phyloP scores from a whole-genome alignment of 495 filamentous ascomycete species.

The Parmelia sp. region DNA sequence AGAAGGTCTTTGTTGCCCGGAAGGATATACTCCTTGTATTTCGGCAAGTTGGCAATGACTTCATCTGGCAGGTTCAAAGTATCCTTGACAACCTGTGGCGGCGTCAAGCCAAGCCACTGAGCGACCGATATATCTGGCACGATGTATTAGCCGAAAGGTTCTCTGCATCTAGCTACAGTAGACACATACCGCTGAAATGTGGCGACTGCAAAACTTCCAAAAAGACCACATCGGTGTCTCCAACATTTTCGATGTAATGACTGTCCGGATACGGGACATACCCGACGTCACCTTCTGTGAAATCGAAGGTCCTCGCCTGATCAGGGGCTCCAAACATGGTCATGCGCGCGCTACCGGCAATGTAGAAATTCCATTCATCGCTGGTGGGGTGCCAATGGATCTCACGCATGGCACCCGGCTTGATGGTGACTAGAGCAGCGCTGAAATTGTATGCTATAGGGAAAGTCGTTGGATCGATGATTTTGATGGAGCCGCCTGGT shows the following conservation, averaged over 20 bases:
- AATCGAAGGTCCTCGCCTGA: conserved; percentile 65
- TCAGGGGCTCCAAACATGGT: conserved; percentile 59
- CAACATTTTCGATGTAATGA: conserved; percentile 72
- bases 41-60: conserved; percentile 49
- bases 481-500: conserved; percentile 60
- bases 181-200: conserved; percentile 48
- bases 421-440: conserved; percentile 57
- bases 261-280: conserved; percentile 59
- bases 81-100: conserved; percentile 57
- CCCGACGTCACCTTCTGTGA: conserved; percentile 63
- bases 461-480: conserved; percentile 58
- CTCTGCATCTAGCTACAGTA: background rate
- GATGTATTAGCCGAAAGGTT: conserved; percentile 1
- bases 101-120: conserved; percentile 60
- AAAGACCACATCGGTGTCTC: conserved; percentile 60
- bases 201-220: conserved; percentile 64
- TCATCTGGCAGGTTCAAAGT: conserved; percentile 51
- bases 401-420: conserved; percentile 68
- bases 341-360: conserved; percentile 58
- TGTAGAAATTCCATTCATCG: conserved; percentile 76
- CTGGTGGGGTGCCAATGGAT: conserved; percentile 73
- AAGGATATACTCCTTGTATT: conserved; percentile 56
- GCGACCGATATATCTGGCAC: conserved; percentile 52
- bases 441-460: conserved; percentile 55
- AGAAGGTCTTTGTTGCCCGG: conserved; percentile 31